Evolutionary conservation across 164 flowering plant species (phyloP).

Genomic region (Akebia trifoliata): DNA sequence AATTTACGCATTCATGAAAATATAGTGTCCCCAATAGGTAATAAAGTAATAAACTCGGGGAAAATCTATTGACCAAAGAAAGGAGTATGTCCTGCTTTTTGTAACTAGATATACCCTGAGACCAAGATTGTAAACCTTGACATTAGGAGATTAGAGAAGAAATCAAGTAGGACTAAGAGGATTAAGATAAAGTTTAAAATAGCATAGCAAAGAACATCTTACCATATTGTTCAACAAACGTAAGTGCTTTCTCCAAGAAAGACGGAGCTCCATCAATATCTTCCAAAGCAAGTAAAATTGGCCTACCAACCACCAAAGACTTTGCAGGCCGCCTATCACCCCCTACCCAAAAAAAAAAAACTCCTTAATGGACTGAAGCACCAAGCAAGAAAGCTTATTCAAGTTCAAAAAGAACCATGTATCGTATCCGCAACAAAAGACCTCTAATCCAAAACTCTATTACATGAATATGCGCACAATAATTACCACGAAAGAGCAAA

Average conservation of each 20-base stretch:
- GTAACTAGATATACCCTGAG: background rate
- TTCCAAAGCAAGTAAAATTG: conserved; percentile 81
- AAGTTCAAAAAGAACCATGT: background rate
- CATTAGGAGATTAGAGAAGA: conserved; percentile 1
- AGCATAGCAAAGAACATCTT: conserved; percentile 17
- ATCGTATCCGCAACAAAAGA: conserved; percentile 1
- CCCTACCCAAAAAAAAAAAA: conserved; percentile 26
- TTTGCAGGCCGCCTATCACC: conserved; percentile 39
- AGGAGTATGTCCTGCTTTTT: too few relatives aligned
- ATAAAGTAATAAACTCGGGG: too few relatives aligned
- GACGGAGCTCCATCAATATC: conserved; percentile 87
- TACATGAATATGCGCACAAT: background rate
- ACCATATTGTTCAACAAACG: conserved; percentile 74
- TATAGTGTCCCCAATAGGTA: too few relatives aligned
- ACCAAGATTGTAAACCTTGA: background rate
- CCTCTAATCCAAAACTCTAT: background rate
- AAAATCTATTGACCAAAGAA: too few relatives aligned
- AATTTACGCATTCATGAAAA: too few relatives aligned
- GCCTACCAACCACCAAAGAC: conserved; percentile 61
- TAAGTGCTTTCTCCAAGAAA: conserved; percentile 83
- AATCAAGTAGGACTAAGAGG: background rate
- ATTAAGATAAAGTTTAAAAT: background rate
- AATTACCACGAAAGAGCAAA: background rate
- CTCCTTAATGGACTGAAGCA: conserved; percentile 6
- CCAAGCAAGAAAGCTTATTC: background rate